Evolutionary conservation across 2,329 filamentous ascomycete genomes (phyloP), one percentile per base, ranked within the genome.

Genomic region (Colletotrichum ledebouriae): DNA sequence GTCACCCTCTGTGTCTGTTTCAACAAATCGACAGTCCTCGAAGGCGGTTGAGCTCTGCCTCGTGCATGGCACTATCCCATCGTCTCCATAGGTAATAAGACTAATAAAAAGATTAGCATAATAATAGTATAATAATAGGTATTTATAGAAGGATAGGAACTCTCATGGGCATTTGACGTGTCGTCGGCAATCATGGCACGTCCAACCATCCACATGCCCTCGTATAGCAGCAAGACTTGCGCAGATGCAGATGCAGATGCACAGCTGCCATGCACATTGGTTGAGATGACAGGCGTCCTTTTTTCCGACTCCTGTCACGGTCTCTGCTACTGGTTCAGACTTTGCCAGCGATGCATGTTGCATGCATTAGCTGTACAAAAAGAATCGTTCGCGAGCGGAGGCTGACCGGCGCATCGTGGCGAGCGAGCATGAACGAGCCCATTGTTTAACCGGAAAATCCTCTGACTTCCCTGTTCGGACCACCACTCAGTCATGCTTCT

Each of bases 351-450:
- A 44, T 69, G 61, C 61, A 60, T 55, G 34, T 10, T 33, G 49
- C 66, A 60, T 55, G 61, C 61, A 33, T 60, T 69, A 69, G 61
- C 25, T 47, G 17, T 55, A 59, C 47, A 22, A 46, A 17, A 55
- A 34, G 20, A 53, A 44, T 34, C 20, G 50, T 39, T 37, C 34
- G 46, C 22, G 57, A 61, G 37, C 50, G 46, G 25, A 41, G 44
- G 33, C 63, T 64, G 42, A 20, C 41, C 4, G 20, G 20, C 33
- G 34, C 61, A 65, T 47, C 55, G 37, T 42, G 49, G 65, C 55
- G 39, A 41, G 56, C 66, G 39, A 41, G 49, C 66, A 52, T 56
- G 62, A 53, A 60, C 57, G 49, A 59, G 20, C 49, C 33, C 55
- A n/a, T 12, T 39, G 17, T 22, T 47, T 15, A 22, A 41, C 9